A percentile compares a stretch with the other conserved stretches of the same genome.
Evolutionary conservation across 108 stramenopile species (phyloP).

Genomic region (Cyclotella baltica): DNA sequence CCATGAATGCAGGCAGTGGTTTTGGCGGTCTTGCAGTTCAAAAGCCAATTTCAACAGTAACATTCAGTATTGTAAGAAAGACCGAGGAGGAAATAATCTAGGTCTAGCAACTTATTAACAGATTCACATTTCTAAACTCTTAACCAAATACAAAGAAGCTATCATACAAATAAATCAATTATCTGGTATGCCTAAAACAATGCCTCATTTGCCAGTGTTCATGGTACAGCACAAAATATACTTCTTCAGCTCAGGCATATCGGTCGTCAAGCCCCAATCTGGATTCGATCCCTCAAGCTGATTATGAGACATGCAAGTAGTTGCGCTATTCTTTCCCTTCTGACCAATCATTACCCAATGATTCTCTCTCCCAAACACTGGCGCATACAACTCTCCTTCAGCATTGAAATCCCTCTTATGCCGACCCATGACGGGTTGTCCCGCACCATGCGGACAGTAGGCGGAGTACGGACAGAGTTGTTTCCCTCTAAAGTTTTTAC

Average conservation of each 20-base stretch:
- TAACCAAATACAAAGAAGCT: too few relatives aligned
- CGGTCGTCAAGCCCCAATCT: slow-evolving; percentile 39
- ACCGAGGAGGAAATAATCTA: too few relatives aligned
- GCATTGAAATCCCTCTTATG: slow-evolving; percentile 31
- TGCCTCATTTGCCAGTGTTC: neutral
- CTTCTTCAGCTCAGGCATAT: slow-evolving; percentile 30
- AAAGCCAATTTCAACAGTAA: too few relatives aligned
- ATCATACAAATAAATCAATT: neutral
- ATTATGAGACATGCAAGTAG: slow-evolving; percentile 39
- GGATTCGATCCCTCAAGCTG: slow-evolving; percentile 32
- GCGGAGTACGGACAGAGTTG: slow-evolving; percentile 27
- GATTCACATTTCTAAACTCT: too few relatives aligned
- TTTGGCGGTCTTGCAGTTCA: too few relatives aligned
- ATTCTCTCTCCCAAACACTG: slow-evolving; percentile 19
- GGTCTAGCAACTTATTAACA: too few relatives aligned
- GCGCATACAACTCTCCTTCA: slow-evolving; percentile 32
- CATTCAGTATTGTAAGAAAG: too few relatives aligned
- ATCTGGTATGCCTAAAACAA: neutral
- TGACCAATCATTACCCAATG: slow-evolving; percentile 31
- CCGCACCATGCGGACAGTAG: slow-evolving; percentile 39
- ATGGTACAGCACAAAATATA: slow-evolving; percentile 42
- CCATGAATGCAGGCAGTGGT: too few relatives aligned
- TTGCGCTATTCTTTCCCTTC: slow-evolving; percentile 25
- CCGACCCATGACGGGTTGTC: slow-evolving; percentile 24
- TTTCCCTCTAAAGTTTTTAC: slow-evolving; percentile 3